Conservation (phyloP, 352 stramenopile species). For the Globisporangium radiosum region DNA sequence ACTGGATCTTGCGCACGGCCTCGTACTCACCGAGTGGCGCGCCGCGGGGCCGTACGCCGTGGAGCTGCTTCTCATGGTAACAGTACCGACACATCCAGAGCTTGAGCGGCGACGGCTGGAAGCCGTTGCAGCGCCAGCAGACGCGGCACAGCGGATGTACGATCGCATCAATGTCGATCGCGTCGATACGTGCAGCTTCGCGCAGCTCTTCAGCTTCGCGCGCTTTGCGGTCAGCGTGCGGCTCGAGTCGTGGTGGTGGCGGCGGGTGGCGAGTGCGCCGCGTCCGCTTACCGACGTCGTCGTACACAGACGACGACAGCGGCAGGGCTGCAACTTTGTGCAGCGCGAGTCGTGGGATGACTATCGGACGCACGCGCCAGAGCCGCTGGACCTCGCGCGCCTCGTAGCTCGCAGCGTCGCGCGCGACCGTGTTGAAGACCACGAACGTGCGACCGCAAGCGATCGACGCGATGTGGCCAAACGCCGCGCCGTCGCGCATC, state of each 20-base stretch:
- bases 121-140: conserved; percentile 72
- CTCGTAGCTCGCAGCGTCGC: conserved; percentile 53
- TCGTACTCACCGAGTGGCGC: conserved; percentile 58
- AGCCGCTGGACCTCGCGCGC: conserved; percentile 35
- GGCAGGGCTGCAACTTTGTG: conserved; percentile 26
- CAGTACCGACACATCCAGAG: conserved; percentile 69
- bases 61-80: conserved; percentile 62
- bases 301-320: conserved; percentile 32
- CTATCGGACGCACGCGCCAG: conserved; percentile 32
- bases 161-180: conserved; percentile 57
- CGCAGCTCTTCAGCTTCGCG: conserved; percentile 26
- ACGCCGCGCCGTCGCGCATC: conserved; percentile 23
- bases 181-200: conserved; percentile 42
- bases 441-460: conserved; percentile 70
- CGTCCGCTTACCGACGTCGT: conserved; percentile 1
- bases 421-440: conserved; percentile 60
- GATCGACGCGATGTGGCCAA: conserved; percentile 47
- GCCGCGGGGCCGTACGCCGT: conserved; percentile 34
- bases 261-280: conserved; percentile 17
- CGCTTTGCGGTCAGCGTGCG: conserved; percentile 28
- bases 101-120: conserved; percentile 55
- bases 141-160: conserved; percentile 68
- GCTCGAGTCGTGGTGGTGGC: conserved; percentile 42
- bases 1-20: conserved; percentile 70
- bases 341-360: conserved; percentile 49